Percentiles rank a stretch among this genome's conserved stretches.
Conservation (phyloP, 805 yeast species). For the Yamadazyma scolyti region DNA sequence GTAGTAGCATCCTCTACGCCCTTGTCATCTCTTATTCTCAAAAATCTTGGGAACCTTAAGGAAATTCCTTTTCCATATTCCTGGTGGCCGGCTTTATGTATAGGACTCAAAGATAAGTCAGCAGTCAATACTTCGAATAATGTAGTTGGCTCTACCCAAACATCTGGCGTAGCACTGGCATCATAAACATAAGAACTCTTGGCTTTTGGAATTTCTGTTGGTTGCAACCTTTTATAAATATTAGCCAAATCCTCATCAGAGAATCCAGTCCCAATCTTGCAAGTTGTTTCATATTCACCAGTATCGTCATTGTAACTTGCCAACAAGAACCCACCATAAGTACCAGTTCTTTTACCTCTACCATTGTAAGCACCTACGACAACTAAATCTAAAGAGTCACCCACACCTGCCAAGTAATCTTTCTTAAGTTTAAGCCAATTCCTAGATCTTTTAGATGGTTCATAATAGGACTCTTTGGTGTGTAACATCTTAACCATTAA, state of each 20-base stretch:
- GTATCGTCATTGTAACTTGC: slow-evolving; percentile 89
- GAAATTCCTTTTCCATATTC: slow-evolving; percentile 81
- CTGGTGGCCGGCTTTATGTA: slow-evolving; percentile 78
- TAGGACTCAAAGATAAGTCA: slow-evolving; percentile 82
- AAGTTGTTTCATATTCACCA: slow-evolving; percentile 91
- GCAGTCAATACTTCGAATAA: slow-evolving; percentile 91
- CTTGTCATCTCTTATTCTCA: slow-evolving; percentile 83
- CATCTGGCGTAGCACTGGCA: slow-evolving; percentile 74
- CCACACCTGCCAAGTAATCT: slow-evolving; percentile 92
- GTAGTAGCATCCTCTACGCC: slow-evolving; percentile 82
- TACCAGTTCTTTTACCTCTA: slow-evolving; percentile 90
- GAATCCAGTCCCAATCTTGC: slow-evolving; percentile 97
- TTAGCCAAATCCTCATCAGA: slow-evolving; percentile 72
- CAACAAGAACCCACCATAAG: slow-evolving; percentile 89
- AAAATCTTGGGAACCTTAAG: slow-evolving; percentile 81
- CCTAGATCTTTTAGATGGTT: slow-evolving; percentile 91
- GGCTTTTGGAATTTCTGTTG: slow-evolving; percentile 63
- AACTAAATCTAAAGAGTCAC: slow-evolving; percentile 90
- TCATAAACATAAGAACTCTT: slow-evolving; percentile 68
- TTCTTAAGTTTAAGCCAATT: slow-evolving; percentile 96
- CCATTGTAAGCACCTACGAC: slow-evolving; percentile 95
- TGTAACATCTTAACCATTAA: slow-evolving; percentile 89
- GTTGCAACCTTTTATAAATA: slow-evolving; percentile 58
- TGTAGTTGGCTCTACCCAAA: slow-evolving; percentile 87
- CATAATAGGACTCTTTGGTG: slow-evolving; percentile 78